Evolutionary conservation across 2,329 filamentous ascomycete species (phyloP).

Genomic region (Cercospora canescens): DNA sequence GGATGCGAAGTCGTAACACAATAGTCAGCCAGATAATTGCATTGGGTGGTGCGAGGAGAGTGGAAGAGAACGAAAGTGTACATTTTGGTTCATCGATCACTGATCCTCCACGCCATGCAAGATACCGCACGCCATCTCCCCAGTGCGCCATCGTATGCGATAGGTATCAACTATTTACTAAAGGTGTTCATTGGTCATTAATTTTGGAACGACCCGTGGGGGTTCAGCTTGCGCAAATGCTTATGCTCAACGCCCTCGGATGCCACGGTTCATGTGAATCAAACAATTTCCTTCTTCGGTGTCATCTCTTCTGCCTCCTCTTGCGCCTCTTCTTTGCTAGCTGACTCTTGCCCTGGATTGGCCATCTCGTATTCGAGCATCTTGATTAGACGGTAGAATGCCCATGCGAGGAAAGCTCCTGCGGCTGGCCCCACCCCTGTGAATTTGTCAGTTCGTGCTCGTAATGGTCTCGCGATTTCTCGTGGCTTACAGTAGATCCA

Average conservation of each 20-base stretch:
- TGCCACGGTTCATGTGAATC: neutral
- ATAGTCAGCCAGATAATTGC: neutral
- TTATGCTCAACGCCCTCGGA: neutral
- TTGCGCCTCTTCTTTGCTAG: slow-evolving; percentile 24
- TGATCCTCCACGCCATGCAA: neutral
- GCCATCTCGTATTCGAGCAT: slow-evolving; percentile 37
- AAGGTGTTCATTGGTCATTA: neutral
- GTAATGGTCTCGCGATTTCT: too few species aligned
- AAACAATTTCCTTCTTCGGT: slow-evolving; percentile 23
- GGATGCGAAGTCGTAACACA: neutral
- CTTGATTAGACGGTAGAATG: slow-evolving; percentile 38
- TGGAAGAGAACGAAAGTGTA: neutral
- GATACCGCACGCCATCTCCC: neutral
- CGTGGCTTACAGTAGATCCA: slow-evolving; percentile 27
- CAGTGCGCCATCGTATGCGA: neutral
- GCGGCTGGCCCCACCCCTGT: slow-evolving; percentile 33
- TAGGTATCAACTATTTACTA: neutral
- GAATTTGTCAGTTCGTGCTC: slow-evolving; percentile 2
- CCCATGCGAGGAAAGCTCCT: slow-evolving; percentile 34
- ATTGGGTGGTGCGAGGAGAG: neutral
- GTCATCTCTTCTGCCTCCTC: slow-evolving; percentile 24
- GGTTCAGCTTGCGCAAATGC: neutral
- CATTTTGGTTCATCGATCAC: neutral
- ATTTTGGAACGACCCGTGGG: neutral
- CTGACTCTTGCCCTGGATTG: slow-evolving; percentile 30